A percentile compares a stretch with the other conserved stretches of the same genome.
phyloP scores from a whole-genome alignment of 495 filamentous ascomycete species.

The Penicillium riverlandense region DNA sequence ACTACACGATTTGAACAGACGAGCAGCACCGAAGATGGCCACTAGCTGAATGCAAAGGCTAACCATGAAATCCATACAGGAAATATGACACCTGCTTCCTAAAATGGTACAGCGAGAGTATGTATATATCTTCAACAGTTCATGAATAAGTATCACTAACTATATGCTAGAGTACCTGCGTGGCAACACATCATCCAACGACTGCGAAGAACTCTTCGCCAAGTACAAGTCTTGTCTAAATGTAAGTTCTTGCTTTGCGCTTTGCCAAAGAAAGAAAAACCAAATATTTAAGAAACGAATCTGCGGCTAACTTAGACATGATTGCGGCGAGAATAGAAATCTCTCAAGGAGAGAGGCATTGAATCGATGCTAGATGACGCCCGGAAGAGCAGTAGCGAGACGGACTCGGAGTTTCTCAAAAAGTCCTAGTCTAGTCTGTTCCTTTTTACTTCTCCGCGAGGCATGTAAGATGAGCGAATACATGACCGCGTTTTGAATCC shows the following conservation, averaged over 20 bases:
- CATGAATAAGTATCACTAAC: conserved; percentile 4
- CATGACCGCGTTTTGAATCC: too few relatives aligned
- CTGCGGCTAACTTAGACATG: not conserved
- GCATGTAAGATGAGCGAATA: too few relatives aligned
- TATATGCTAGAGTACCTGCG: conserved; percentile 67
- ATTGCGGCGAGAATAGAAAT: conserved; percentile 44
- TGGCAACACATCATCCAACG: conserved; percentile 69
- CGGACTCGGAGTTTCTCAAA: conserved; percentile 64
- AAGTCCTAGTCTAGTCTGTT: conserved; percentile 30
- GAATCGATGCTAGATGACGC: conserved; percentile 83
- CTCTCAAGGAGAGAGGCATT: conserved; percentile 76
- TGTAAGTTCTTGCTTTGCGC: conserved; percentile 40
- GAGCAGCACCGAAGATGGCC: too few relatives aligned
- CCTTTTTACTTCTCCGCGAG: not conserved
- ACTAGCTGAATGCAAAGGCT: too few relatives aligned
- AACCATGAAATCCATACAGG: conserved; percentile 31
- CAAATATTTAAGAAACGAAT: not conserved
- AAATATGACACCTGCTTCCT: conserved; percentile 90
- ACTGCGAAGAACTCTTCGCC: conserved; percentile 77
- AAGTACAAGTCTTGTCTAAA: conserved; percentile 77
- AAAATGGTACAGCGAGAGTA: conserved; percentile 96
- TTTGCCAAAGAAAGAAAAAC: too few relatives aligned
- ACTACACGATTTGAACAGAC: too few relatives aligned
- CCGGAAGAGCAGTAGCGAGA: conserved; percentile 71
- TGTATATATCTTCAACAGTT: conserved; percentile 12